Conservation (phyloP, 2,329 filamentous ascomycete species). For the Zarea fungicola region DNA sequence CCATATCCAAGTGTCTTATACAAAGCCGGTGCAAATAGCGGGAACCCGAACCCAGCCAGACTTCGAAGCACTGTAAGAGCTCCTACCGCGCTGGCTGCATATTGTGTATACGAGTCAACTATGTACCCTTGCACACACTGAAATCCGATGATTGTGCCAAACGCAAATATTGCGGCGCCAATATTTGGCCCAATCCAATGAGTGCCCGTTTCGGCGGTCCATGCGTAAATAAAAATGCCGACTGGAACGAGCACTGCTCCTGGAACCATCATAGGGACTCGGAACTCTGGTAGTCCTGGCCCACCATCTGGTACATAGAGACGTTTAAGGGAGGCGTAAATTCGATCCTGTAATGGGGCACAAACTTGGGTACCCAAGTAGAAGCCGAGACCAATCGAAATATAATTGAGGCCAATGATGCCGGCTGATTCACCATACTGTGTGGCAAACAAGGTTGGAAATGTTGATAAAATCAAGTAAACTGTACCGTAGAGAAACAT, state of each 20-base stretch:
- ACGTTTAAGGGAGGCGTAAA: constrained; percentile 38
- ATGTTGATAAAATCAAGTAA: constrained; percentile 47
- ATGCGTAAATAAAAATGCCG: constrained; percentile 43
- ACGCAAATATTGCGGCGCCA: constrained; percentile 34
- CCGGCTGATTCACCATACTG: constrained; percentile 52
- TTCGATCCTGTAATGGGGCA: constrained; percentile 40
- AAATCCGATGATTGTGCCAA: constrained; percentile 36
- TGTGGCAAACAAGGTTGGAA: constrained; percentile 52
- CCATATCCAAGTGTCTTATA: constrained; percentile 39
- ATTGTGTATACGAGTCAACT: constrained; percentile 42
- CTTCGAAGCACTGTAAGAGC: constrained; percentile 41
- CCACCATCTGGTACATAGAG: constrained; percentile 31
- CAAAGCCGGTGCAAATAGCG: constrained; percentile 44
- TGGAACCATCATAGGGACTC: constrained; percentile 37
- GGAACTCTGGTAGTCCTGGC: constrained; percentile 36
- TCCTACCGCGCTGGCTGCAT: constrained; percentile 40
- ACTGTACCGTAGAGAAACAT: constrained; percentile 59
- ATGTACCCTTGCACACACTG: constrained; percentile 43
- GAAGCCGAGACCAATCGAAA: constrained; percentile 25
- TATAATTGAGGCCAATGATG: constrained; percentile 32
- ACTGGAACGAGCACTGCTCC: constrained; percentile 35
- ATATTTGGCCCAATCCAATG: constrained; percentile 44
- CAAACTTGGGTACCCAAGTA: constrained; percentile 31
- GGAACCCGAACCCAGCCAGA: constrained; percentile 47
- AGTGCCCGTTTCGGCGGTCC: constrained; percentile 37